These are phyloP conservation scores for Fusarium verrucosum DNA, from an alignment of 2,329 filamentous ascomycete genomes.

Conservation along the genomic window DNA sequence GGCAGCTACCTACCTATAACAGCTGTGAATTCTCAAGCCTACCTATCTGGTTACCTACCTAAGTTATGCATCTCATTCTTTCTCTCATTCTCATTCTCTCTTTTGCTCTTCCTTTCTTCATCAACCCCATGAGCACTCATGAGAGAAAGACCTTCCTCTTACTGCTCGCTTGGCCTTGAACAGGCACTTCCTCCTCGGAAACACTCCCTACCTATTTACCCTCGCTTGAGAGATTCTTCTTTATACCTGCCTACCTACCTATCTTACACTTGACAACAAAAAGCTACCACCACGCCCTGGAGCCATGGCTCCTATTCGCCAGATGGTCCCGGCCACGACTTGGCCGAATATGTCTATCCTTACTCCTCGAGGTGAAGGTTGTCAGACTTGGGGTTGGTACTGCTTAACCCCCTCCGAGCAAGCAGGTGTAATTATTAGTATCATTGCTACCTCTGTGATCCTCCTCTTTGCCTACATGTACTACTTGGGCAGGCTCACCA, in stretches of 20 bases:
- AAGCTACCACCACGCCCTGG: neutral
- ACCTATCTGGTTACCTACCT: no score
- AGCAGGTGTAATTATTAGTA: constrained; percentile 53
- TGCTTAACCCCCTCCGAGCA: constrained; percentile 52
- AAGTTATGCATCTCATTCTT: neutral
- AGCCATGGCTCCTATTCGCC: neutral
- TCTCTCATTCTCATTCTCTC: no score
- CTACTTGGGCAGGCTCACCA: constrained; percentile 44
- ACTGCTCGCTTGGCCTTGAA: neutral
- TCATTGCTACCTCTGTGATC: constrained; percentile 44
- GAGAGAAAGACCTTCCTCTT: neutral
- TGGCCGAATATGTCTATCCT: neutral
- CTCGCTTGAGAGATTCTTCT: neutral
- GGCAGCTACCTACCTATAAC: neutral
- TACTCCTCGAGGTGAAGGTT: constrained; percentile 24
- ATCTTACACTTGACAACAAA: neutral
- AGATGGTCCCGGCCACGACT: neutral
- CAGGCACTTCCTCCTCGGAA: neutral
- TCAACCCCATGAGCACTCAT: neutral
- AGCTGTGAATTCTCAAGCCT: neutral
- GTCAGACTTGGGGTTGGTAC: constrained; percentile 47
- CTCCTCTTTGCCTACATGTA: constrained; percentile 49
- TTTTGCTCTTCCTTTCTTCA: neutral
- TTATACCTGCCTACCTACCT: no score
- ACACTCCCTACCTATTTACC: neutral